Percentiles rank a stretch among this genome's conserved stretches.
Conservation (phyloP, 176 grass and related monocot species). For the Cenchrus purpureus region DNA sequence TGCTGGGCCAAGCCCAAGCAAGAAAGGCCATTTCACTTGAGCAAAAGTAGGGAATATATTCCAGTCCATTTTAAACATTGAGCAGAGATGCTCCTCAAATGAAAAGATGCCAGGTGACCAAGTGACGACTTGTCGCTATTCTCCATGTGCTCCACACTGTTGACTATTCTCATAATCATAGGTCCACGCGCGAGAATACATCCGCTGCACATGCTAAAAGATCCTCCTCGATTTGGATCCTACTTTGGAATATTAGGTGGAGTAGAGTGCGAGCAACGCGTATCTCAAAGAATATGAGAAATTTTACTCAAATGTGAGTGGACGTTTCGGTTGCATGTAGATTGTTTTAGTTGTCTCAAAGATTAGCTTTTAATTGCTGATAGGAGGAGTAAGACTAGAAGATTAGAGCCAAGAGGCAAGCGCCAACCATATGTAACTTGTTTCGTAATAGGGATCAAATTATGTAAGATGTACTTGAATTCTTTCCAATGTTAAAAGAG, state of each 20-base stretch:
- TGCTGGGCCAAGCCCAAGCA: neutral
- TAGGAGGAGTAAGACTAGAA: no score
- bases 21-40: neutral
- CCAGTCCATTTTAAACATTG: constrained; percentile 7
- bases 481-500: no score
- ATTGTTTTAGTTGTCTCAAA: no score
- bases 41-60: neutral
- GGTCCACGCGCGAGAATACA: neutral
- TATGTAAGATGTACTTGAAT: no score
- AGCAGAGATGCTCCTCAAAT: constrained; percentile 28
- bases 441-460: no score
- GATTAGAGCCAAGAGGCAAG: no score
- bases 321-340: no score
- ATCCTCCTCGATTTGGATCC: neutral
- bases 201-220: constrained; percentile 19
- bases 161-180: neutral
- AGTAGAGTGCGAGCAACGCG: neutral
- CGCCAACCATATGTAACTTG: no score
- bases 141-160: constrained; percentile 28
- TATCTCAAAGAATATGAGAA: neutral
- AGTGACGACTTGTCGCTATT: neutral
- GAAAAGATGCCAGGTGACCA: neutral
- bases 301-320: no score
- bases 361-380: no score
- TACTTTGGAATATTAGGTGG: constrained; percentile 28